Conservation (phyloP, 345 rosid genomes). For the Euphorbia peplus region DNA sequence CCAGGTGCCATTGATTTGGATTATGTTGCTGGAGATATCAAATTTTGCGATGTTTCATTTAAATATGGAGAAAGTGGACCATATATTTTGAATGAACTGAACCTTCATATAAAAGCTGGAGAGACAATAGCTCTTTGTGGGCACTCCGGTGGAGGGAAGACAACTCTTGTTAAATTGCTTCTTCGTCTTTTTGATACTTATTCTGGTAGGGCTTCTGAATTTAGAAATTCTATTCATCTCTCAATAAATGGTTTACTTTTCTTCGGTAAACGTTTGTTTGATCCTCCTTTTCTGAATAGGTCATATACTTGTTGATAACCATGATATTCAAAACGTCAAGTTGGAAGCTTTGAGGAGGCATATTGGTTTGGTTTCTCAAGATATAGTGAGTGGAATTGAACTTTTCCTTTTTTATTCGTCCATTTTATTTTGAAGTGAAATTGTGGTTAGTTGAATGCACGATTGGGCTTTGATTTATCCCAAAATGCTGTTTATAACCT, state of each 20-base stretch:
- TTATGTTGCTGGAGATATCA: slow-evolving; percentile 67
- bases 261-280: background rate
- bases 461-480: slow-evolving; percentile 1
- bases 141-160: slow-evolving; percentile 98
- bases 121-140: slow-evolving; percentile 90
- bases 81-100: slow-evolving; percentile 57
- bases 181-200: slow-evolving; percentile 85
- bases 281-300: slow-evolving; percentile 39
- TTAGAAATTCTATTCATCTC: background rate
- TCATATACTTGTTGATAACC: slow-evolving; percentile 58
- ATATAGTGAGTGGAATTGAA: slow-evolving; percentile 52
- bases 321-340: slow-evolving; percentile 49
- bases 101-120: slow-evolving; percentile 84
- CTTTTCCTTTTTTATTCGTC: slow-evolving; percentile 1
- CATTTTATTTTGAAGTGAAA: background rate
- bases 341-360: slow-evolving; percentile 76
- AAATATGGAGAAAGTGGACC: slow-evolving; percentile 53
- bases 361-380: slow-evolving; percentile 93
- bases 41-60: slow-evolving; percentile 64
- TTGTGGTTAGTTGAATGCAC: background rate
- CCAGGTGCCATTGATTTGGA: slow-evolving; percentile 54
- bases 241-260: background rate
- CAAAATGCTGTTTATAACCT: slow-evolving; percentile 17
- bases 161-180: slow-evolving; percentile 88
- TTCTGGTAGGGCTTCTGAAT: slow-evolving; percentile 46